Evolutionary conservation across 140 eudicot genomes (phyloP).

Genomic region (Stevia rebaudiana): DNA sequence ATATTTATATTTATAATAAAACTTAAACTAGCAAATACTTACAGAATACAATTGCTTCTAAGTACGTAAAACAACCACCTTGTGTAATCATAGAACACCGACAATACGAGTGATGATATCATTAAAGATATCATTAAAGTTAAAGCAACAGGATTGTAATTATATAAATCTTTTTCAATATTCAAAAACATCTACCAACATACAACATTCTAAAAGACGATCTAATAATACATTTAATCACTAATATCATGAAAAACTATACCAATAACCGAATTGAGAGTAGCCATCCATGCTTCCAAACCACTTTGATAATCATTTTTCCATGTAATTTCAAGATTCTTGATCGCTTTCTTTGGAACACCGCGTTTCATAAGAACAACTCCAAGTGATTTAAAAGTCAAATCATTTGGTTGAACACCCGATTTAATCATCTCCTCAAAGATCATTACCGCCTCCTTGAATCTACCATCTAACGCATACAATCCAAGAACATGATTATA

Average conservation of each 20-base stretch:
- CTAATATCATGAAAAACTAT: constrained; percentile 38
- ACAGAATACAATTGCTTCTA: too few relatives aligned
- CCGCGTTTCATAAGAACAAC: constrained; percentile 67
- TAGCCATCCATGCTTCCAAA: constrained; percentile 47
- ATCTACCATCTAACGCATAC: constrained; percentile 70
- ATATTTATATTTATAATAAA: background rate
- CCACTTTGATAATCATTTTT: constrained; percentile 50
- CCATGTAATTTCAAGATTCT: constrained; percentile 54
- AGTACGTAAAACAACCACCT: too few relatives aligned
- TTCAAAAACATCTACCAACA: constrained; percentile 6
- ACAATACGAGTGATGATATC: background rate
- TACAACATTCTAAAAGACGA: constrained; percentile 13
- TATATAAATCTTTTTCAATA: background rate
- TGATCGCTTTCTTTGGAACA: constrained; percentile 56
- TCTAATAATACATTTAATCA: constrained; percentile 13
- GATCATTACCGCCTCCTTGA: constrained; percentile 59
- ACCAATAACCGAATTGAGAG: constrained; percentile 46
- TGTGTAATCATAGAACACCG: background rate
- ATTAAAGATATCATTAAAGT: background rate
- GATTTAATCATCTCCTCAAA: constrained; percentile 65
- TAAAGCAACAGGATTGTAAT: background rate
- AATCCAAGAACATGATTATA: constrained; percentile 75
- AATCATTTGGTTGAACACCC: constrained; percentile 58
- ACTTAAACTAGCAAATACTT: background rate
- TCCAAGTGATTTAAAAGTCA: constrained; percentile 59